These are phyloP conservation scores for Plasmodium falciparum DNA, from an alignment of 169 alveolate species.

Conservation along the genomic window DNA sequence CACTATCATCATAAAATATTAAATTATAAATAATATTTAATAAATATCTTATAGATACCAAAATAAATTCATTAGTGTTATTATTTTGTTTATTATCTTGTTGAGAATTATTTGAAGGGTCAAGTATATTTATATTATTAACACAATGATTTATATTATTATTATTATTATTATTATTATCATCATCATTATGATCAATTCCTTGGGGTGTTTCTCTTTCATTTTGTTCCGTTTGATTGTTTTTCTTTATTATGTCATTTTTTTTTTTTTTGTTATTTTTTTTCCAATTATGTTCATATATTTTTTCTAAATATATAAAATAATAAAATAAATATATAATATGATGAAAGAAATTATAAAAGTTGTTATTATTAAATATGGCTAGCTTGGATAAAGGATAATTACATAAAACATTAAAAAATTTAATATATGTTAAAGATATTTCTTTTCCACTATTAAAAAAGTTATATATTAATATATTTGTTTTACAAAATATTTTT, in stretches of 20 bases:
- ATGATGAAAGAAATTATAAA: constrained; percentile 52
- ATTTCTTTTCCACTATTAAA: constrained; percentile 50
- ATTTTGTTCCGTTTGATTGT: constrained; percentile 4
- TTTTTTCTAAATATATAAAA: constrained; percentile 48
- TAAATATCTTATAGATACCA: constrained; percentile 58
- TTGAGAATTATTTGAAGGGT: background rate
- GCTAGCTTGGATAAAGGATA: constrained; percentile 62
- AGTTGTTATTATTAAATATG: constrained; percentile 39
- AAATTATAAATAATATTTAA: constrained; percentile 52
- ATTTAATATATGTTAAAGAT: constrained; percentile 42
- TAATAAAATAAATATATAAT: constrained; percentile 54
- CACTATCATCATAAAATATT: constrained; percentile 69
- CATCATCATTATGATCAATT: background rate
- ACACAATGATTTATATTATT: background rate
- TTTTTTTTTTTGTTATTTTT: background rate
- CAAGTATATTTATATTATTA: background rate
- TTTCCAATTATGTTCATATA: constrained; percentile 26
- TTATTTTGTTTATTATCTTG: background rate
- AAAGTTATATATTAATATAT: constrained; percentile 43
- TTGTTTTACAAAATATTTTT: constrained; percentile 46
- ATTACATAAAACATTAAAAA: constrained; percentile 34
- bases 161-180: background rate
- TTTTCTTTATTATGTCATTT: background rate
- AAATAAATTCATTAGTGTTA: constrained; percentile 36
- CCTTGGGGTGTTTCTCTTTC: background rate